Evolutionary conservation across 1,139 yeast genomes (phyloP).

Genomic region (Kluyveromyces sp.): DNA sequence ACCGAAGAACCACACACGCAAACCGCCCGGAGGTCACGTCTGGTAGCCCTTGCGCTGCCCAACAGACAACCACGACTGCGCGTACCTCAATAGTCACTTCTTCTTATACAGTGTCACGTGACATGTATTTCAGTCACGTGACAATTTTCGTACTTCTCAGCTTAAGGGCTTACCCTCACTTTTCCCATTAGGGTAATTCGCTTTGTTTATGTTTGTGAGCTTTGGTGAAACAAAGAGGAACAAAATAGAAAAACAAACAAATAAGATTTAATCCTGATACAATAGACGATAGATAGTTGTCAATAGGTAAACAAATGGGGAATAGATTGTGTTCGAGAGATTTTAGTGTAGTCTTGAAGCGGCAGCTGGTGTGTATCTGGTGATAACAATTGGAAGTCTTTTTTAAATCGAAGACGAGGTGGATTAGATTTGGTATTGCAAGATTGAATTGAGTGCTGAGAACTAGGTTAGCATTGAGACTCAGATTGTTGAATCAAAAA

Average conservation of each 20-base stretch:
- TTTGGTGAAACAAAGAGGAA: not conserved
- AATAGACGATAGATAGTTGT: not conserved
- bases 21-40: no score
- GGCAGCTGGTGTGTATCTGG: no score
- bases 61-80: no score
- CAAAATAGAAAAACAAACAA: not conserved
- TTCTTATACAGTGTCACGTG: not conserved
- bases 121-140: conserved; percentile 5
- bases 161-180: not conserved
- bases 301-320: not conserved
- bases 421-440: no score
- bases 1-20: no score
- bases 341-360: no score
- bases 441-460: no score
- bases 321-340: no score
- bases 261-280: not conserved
- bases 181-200: not conserved
- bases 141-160: no score
- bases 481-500: not conserved
- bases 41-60: no score
- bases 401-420: no score
- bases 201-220: not conserved
- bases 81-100: not conserved
- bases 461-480: not conserved
- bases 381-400: no score